Base-by-base conservation (phyloP, 1,284 basidiomycete genomes). In the Vanrija sp. region DNA sequence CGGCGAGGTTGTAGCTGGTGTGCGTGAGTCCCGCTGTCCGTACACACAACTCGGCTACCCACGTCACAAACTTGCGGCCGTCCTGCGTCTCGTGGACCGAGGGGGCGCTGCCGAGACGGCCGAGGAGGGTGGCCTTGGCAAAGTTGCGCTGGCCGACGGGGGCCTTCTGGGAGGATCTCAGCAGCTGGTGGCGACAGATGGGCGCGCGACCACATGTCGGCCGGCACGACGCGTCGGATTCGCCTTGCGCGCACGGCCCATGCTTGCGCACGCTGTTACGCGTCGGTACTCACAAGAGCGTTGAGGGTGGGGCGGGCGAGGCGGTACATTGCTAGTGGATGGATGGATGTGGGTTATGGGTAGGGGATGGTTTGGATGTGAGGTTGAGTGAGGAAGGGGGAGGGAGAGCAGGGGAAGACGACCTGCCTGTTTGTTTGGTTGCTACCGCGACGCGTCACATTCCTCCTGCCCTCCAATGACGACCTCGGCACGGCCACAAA, bases 81-180 rank as follows among this genome's bases (percentile, higher is more conserved):
- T 55, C 49, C 34, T 54, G 54, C 26, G 63, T 64, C 45, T 60
- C 54, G 49, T 60, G 59, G 52, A 66, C 57, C 44, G 63, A 63
- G 40, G 72, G 72, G 26, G 58, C 60, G 45, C 60, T 60, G 40
- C 69, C 72, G 42, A 74, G 66, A 21, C 71, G 62, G 47, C 72
- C 72, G 40, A 74, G 52, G 52, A 74, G 58, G 43, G 69, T 68
- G 43, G 66, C 66, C 55, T 68, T 68, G 54, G 69, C 57, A 49
- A 58, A 64, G 46, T 47, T 42, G 52, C 65, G 60, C 46, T 52
- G 50, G 47, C 43, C 46, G 45, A 46, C 18, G 51, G 57, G 43
- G 25, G 51, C 44, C 51, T 57, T 56, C 56, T 60, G 54, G 3
- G 34, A 18, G 12, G 38, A 8, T 29, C 55, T 60, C 34, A 55